Percentiles rank a stretch among this genome's conserved stretches.
phyloP scores from a whole-genome alignment of 1,284 basidiomycete genomes.

The Cryptococcus hybrid region DNA sequence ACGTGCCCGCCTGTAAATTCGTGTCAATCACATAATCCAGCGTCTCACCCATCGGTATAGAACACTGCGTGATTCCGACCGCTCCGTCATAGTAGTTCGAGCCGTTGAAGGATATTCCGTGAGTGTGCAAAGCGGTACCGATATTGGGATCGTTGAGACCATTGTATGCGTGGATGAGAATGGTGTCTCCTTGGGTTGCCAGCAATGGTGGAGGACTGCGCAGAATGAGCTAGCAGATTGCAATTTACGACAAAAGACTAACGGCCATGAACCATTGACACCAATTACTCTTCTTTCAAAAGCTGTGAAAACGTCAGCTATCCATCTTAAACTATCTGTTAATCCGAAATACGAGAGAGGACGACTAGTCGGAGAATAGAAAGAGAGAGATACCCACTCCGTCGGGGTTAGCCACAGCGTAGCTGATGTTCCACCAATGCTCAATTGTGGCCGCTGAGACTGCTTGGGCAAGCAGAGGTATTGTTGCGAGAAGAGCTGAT shows the following conservation, averaged over 20 bases:
- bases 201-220: slow-evolving; percentile 71
- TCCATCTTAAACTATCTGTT: no score
- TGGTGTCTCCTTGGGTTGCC: slow-evolving; percentile 65
- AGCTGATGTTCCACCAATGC: slow-evolving; percentile 48
- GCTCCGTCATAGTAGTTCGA: slow-evolving; percentile 88
- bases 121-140: slow-evolving; percentile 62
- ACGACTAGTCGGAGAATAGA: neutral
- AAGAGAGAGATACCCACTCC: slow-evolving; percentile 48
- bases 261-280: slow-evolving; percentile 90
- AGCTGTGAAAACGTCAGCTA: neutral
- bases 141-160: slow-evolving; percentile 62
- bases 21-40: slow-evolving; percentile 78
- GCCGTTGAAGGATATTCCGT: slow-evolving; percentile 91
- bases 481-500: slow-evolving; percentile 1
- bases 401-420: slow-evolving; percentile 44
- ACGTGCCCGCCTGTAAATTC: slow-evolving; percentile 68
- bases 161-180: slow-evolving; percentile 70
- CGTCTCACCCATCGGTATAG: slow-evolving; percentile 71
- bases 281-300: slow-evolving; percentile 69
- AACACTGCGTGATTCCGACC: slow-evolving; percentile 76
- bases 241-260: slow-evolving; percentile 41
- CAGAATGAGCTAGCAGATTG: neutral
- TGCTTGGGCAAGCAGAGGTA: no score
- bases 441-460: slow-evolving; percentile 35
- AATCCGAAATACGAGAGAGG: no score